Conservation (phyloP, 2,329 filamentous ascomycete species). For the Lizonia empirigonia region DNA sequence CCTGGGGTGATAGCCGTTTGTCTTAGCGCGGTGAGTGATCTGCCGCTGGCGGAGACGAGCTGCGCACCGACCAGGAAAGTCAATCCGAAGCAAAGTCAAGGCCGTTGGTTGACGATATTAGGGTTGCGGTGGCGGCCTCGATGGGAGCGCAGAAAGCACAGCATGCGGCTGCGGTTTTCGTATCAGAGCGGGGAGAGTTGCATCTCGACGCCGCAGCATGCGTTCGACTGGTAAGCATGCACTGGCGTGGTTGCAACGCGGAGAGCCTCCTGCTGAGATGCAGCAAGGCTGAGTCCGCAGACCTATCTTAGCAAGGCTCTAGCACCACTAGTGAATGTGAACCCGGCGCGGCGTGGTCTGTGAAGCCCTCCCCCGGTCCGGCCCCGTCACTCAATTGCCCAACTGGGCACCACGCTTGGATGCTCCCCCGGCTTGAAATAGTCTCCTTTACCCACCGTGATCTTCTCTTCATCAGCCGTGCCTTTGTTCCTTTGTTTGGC, state of each 20-base stretch:
- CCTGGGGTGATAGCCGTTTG: slow-evolving; percentile 44
- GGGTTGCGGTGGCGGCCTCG: slow-evolving; percentile 10
- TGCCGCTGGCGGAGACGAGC: slow-evolving; percentile 11
- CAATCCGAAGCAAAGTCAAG: neutral
- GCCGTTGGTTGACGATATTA: slow-evolving; percentile 3
- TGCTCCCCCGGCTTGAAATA: slow-evolving; percentile 28
- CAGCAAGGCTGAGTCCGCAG: slow-evolving; percentile 38
- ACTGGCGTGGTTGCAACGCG: slow-evolving; percentile 23
- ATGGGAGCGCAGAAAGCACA: neutral
- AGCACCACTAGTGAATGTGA: slow-evolving; percentile 21
- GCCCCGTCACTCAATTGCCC: slow-evolving; percentile 29
- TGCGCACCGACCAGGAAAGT: slow-evolving; percentile 5
- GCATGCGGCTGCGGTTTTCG: neutral
- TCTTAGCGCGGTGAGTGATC: slow-evolving; percentile 31
- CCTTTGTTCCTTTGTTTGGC: slow-evolving; percentile 13
- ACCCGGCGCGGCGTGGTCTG: slow-evolving; percentile 21
- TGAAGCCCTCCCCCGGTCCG: slow-evolving; percentile 15
- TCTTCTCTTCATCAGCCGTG: neutral
- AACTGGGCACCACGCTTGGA: slow-evolving; percentile 16
- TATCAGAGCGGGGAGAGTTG: slow-evolving; percentile 33
- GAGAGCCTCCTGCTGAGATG: slow-evolving; percentile 28
- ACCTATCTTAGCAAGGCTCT: slow-evolving; percentile 26
- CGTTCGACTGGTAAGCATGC: slow-evolving; percentile 13
- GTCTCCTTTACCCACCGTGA: slow-evolving; percentile 22
- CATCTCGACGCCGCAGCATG: slow-evolving; percentile 31